These are phyloP conservation scores for Sclerotinia subarctica DNA, from an alignment of 2,329 filamentous ascomycete species.

Conservation along the genomic window DNA sequence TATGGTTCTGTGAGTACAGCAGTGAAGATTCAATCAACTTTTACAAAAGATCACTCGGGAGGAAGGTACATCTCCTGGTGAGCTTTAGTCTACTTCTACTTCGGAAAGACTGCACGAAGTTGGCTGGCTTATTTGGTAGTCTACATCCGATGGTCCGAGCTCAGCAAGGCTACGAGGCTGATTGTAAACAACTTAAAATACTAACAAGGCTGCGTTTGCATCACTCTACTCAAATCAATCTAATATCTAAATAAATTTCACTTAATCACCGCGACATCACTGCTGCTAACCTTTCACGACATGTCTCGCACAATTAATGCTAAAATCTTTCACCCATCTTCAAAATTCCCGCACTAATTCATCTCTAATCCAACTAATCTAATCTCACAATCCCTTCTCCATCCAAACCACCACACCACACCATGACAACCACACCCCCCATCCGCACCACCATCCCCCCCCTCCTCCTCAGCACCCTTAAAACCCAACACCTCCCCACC, in stretches of 20 bases:
- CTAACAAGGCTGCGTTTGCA: not conserved
- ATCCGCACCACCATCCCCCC: not conserved
- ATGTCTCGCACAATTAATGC: not conserved
- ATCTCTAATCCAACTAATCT: not conserved
- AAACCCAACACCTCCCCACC: not conserved
- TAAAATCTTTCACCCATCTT: not conserved
- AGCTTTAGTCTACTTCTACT: not conserved
- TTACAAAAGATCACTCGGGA: not conserved
- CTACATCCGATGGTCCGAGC: not conserved
- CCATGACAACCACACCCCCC: too few species aligned
- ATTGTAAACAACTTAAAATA: not conserved
- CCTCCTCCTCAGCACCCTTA: slow-evolving; percentile 5
- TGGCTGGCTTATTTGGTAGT: too few species aligned
- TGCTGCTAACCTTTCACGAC: not conserved
- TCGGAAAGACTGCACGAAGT: too few species aligned
- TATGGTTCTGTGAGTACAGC: too few species aligned
- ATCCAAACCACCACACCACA: not conserved
- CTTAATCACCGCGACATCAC: too few species aligned
- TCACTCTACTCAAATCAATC: not conserved
- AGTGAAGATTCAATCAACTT: not conserved
- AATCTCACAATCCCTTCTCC: not conserved
- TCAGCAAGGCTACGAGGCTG: not conserved
- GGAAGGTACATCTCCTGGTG: not conserved
- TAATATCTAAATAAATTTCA: not conserved
- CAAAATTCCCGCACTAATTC: not conserved